phyloP scores from a whole-genome alignment of 73 alveolate species.

The Paramecium primaurelia region DNA sequence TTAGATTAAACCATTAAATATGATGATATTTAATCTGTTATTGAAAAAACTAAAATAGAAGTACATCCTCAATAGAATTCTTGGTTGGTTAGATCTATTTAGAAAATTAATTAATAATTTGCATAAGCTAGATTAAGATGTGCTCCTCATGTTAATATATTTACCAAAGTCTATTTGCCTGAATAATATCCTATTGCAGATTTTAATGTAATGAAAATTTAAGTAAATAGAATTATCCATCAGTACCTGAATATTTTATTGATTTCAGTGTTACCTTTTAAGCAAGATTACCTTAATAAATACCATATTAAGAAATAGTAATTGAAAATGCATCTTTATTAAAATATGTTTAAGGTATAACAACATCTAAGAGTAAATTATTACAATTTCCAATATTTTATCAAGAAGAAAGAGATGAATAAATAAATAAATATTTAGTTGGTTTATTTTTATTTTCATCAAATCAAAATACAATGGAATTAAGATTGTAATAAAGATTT shows the following conservation, averaged over 20 bases:
- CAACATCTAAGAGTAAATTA: background rate
- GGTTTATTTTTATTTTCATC: background rate
- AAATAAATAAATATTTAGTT: background rate
- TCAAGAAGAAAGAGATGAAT: background rate
- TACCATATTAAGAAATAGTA: background rate
- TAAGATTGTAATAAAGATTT: background rate
- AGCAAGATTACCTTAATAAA: background rate
- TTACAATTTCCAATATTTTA: background rate
- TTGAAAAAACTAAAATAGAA: background rate
- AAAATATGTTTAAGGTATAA: background rate
- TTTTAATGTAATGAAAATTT: background rate
- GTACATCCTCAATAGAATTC: background rate
- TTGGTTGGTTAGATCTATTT: slow-evolving; percentile 4
- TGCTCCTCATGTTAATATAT: background rate
- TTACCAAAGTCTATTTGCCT: slow-evolving; percentile 31
- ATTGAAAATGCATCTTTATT: background rate
- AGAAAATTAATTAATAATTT: background rate
- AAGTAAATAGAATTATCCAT: slow-evolving; percentile 22
- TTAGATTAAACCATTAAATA: background rate
- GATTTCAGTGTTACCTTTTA: background rate
- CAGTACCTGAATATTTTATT: slow-evolving; percentile 36
- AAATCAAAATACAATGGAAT: background rate
- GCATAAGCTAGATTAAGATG: background rate
- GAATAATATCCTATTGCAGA: background rate
- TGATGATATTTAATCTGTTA: background rate